Percentiles rank a stretch among this genome's conserved stretches.
phyloP scores from a whole-genome alignment of 2,329 filamentous ascomycete species.

The Ophiostoma australiae region DNA sequence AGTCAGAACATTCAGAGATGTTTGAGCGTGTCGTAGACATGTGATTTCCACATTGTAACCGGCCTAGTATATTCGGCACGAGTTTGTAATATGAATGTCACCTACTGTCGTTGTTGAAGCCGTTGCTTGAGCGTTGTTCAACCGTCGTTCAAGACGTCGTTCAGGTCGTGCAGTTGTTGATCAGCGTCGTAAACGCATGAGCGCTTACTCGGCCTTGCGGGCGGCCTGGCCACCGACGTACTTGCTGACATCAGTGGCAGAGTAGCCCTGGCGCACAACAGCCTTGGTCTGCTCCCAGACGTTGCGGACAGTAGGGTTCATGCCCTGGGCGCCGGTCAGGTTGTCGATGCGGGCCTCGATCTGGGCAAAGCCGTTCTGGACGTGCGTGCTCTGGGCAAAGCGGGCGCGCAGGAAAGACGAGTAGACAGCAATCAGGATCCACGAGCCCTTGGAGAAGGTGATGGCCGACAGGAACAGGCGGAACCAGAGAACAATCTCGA shows the following conservation, averaged over 20 bases:
- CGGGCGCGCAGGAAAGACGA: slow-evolving; percentile 88
- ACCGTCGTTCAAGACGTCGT: not conserved
- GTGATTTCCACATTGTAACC: not conserved
- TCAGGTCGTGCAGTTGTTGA: not conserved
- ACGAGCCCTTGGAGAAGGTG: slow-evolving; percentile 84
- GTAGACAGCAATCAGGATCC: slow-evolving; percentile 82
- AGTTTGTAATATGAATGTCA: not conserved
- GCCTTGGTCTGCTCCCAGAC: slow-evolving; percentile 78
- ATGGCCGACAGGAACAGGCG: slow-evolving; percentile 76
- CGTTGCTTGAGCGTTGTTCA: no score
- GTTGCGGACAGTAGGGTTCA: slow-evolving; percentile 71
- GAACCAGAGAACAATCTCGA: slow-evolving; percentile 84
- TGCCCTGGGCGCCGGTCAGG: slow-evolving; percentile 78
- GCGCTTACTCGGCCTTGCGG: slow-evolving; percentile 52
- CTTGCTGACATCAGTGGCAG: slow-evolving; percentile 71
- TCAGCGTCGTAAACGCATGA: not conserved
- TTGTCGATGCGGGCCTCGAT: slow-evolving; percentile 73
- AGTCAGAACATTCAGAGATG: not conserved
- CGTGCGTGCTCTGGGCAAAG: slow-evolving; percentile 83
- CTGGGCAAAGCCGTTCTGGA: slow-evolving; percentile 74
- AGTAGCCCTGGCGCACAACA: slow-evolving; percentile 65
- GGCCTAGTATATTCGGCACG: not conserved
- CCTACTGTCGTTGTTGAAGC: not conserved
- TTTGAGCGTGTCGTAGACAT: not conserved
- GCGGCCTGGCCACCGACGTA: slow-evolving; percentile 53